Percentiles rank a stretch among this genome's conserved stretches.
Evolutionary conservation across 257 asterid genomes (phyloP).

Genomic region (Thymus mandschuricus): DNA sequence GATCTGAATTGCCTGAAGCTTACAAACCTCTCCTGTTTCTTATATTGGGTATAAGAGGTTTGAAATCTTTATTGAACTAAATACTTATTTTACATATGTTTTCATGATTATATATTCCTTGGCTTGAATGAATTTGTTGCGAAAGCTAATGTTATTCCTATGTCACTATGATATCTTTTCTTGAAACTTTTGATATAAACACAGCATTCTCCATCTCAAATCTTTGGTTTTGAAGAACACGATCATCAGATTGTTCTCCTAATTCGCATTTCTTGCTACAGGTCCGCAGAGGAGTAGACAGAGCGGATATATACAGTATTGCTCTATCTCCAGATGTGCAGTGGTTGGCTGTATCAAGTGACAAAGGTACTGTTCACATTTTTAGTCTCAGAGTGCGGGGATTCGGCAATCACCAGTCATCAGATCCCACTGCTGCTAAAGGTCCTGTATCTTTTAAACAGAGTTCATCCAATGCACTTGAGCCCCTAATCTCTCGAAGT

Average conservation of each 20-base stretch:
- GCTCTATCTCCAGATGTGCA: constrained; percentile 85
- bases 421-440: constrained; percentile 48
- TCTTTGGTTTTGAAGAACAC: background rate
- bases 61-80: constrained; percentile 1
- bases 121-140: constrained; percentile 12
- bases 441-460: constrained; percentile 52
- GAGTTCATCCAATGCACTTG: constrained; percentile 67
- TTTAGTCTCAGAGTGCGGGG: constrained; percentile 87
- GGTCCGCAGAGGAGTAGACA: constrained; percentile 96
- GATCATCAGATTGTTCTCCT: constrained; percentile 20
- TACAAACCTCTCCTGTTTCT: background rate
- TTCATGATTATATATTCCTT: constrained; percentile 18
- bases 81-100: background rate
- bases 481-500: constrained; percentile 71
- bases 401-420: constrained; percentile 61
- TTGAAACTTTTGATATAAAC: background rate
- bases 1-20: too few species aligned
- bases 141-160: constrained; percentile 11
- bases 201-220: constrained; percentile 12
- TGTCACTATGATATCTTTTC: background rate
- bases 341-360: constrained; percentile 95
- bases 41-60: constrained; percentile 3
- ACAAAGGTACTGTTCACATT: constrained; percentile 92
- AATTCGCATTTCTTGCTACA: constrained; percentile 38
- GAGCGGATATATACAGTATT: constrained; percentile 80